Evolutionary conservation across 106 monocot genomes (phyloP).

Genomic region (Apostasia ramifera): DNA sequence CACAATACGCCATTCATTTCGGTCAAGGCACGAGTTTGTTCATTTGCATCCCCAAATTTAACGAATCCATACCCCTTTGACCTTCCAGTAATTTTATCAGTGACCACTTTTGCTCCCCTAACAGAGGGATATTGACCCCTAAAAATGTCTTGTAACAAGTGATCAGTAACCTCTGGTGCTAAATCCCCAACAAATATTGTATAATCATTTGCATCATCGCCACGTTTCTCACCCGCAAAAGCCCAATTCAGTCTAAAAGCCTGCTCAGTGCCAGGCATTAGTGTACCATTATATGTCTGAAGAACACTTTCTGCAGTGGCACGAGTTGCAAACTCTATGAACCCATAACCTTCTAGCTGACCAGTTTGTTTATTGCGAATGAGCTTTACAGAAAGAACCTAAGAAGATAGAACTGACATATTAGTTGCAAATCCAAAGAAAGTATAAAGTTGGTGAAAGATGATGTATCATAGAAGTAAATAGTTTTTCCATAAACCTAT

Average conservation of each 20-base stretch:
- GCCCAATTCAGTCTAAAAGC: constrained; percentile 79
- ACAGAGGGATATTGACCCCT: constrained; percentile 16
- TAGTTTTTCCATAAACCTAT: too few relatives aligned
- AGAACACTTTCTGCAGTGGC: constrained; percentile 57
- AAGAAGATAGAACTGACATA: not conserved
- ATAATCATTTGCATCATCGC: constrained; percentile 23
- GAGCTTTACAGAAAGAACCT: constrained; percentile 53
- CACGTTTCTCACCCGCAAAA: constrained; percentile 47
- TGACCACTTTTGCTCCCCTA: constrained; percentile 20
- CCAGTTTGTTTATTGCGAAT: constrained; percentile 69
- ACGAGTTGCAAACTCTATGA: constrained; percentile 72
- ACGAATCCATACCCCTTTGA: constrained; percentile 28
- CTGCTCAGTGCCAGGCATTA: constrained; percentile 60
- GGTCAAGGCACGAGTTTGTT: constrained; percentile 21
- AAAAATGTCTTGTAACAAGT: constrained; percentile 19
- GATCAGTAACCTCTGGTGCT: constrained; percentile 22
- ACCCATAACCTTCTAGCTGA: constrained; percentile 81
- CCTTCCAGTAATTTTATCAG: constrained; percentile 16
- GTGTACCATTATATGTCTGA: constrained; percentile 53
- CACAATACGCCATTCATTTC: constrained; percentile 27
- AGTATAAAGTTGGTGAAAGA: not conserved
- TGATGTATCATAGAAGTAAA: not conserved
- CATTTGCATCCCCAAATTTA: constrained; percentile 28
- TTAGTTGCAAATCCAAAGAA: not conserved
- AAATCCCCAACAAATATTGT: constrained; percentile 30